These are phyloP conservation scores for Drosera capensis DNA, from an alignment of 148 eudicot species.

Conservation along the genomic window DNA sequence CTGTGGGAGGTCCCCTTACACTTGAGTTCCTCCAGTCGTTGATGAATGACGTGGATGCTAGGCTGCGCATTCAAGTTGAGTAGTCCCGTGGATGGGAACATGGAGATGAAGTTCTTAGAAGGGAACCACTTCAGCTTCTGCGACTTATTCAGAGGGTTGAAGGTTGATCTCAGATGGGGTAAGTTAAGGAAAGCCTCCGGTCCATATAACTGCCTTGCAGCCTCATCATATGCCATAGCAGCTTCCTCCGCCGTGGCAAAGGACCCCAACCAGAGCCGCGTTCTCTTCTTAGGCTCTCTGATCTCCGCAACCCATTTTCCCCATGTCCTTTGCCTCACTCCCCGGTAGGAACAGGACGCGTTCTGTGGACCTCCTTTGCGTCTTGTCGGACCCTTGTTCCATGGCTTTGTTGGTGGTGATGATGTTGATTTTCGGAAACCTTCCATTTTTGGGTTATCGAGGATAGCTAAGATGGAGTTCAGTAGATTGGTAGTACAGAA, in stretches of 20 bases:
- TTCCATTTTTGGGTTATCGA: conserved; percentile 26
- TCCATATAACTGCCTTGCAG: conserved; percentile 72
- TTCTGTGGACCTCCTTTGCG: conserved; percentile 95
- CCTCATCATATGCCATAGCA: conserved; percentile 95
- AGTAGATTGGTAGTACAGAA: neutral
- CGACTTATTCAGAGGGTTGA: conserved; percentile 66
- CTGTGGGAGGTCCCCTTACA: conserved; percentile 16
- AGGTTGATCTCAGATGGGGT: conserved; percentile 57
- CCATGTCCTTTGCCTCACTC: conserved; percentile 88
- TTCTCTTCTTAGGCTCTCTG: conserved; percentile 85
- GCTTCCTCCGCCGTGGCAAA: conserved; percentile 94
- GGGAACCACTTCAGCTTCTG: conserved; percentile 58
- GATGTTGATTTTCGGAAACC: conserved; percentile 28
- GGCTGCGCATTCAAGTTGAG: conserved; percentile 78
- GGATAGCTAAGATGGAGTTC: neutral
- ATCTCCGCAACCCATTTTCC: conserved; percentile 98
- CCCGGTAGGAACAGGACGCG: conserved; percentile 65
- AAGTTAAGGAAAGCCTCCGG: conserved; percentile 79
- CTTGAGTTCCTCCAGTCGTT: conserved; percentile 65
- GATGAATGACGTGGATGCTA: conserved; percentile 64
- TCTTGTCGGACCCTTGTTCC: conserved; percentile 91
- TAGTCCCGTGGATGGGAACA: conserved; percentile 36
- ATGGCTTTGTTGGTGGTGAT: conserved; percentile 48
- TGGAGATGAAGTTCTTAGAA: conserved; percentile 28
- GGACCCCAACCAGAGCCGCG: conserved; percentile 86